A percentile compares a stretch with the other conserved stretches of the same genome.
phyloP scores from a whole-genome alignment of 768 basidiomycete species.

The Lyophyllum semitale region DNA sequence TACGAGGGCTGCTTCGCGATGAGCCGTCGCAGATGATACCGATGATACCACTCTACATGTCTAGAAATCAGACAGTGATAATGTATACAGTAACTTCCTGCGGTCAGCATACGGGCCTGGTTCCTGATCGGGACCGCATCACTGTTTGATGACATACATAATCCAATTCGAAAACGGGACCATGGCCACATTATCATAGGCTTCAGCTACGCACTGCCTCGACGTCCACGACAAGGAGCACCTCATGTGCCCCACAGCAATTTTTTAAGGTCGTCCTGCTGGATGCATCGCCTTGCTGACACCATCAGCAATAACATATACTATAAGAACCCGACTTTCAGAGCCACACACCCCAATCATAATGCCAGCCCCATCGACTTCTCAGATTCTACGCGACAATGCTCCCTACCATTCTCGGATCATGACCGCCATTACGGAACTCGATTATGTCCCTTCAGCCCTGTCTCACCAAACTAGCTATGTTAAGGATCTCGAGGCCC shows the following conservation, averaged over 20 bases:
- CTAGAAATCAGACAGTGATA: no score
- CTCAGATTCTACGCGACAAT: slow-evolving; percentile 37
- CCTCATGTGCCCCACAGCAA: not conserved
- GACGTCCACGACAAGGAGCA: no score
- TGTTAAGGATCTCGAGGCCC: slow-evolving; percentile 33
- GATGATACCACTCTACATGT: not conserved
- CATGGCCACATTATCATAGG: no score
- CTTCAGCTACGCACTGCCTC: not conserved
- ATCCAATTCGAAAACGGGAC: no score
- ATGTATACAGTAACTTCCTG: not conserved
- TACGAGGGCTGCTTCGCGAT: slow-evolving; percentile 89
- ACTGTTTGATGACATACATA: no score
- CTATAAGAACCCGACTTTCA: not conserved
- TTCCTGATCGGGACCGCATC: no score
- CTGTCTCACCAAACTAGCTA: slow-evolving; percentile 36
- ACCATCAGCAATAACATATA: not conserved
- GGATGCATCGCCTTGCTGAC: not conserved
- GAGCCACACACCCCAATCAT: not conserved
- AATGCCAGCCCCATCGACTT: slow-evolving; percentile 22
- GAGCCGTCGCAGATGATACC: slow-evolving; percentile 56
- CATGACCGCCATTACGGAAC: slow-evolving; percentile 31
- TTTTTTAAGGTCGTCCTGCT: not conserved
- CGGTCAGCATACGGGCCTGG: not conserved
- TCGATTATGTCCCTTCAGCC: slow-evolving; percentile 43
- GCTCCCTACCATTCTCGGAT: slow-evolving; percentile 40